Evolutionary conservation across 176 grass and related monocot genomes (phyloP), one percentile per base, ranked within the genome.

Genomic region (Poa pratensis): DNA sequence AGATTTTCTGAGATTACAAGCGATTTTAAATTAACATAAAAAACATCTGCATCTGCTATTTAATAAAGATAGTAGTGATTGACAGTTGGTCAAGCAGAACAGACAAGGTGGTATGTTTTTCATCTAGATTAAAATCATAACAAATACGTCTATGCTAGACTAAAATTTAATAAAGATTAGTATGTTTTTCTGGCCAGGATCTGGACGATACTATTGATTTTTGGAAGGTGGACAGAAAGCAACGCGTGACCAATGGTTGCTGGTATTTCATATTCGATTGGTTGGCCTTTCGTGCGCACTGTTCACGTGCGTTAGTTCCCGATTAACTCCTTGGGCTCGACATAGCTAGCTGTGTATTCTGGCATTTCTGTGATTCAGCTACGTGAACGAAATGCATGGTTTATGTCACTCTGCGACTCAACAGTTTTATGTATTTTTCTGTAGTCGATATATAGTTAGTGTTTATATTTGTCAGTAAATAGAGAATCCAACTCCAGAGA

Each of bases 211-310:
- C 0, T 51, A 4, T 51, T 51, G 14, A 51, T 51, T 51, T 5
- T 51, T 16, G 15, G 49, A 16, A 32, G 20, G 34, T 40, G 30
- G 53, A 59, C 14, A 2, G 54, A 73, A 81, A 80, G 68, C 57
- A 52, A 81, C 71, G 10, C n/a, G 54, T 51, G 30, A 65, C 55
- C 68, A 65, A 53, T 69, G 45, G 45, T 81, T 65, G 30, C 22
- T 75, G 57, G 34, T 35, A 22, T 55, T 66, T 81, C 69, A 7
- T 39, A 68, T 68, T 84, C 82, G 13, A 20, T 52, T 16, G 5
- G 26, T 23, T 45, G 39, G 11, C 22, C 68, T 71, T 71, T 32
- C 14, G 20, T 2, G 27, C 51, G 69, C 42, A 73, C 69, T 73
- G 42, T 73, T 73, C 69, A 73, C 22, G 69, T 73, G 69, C 6